phyloP scores from a whole-genome alignment of 371 early-diverging fungal genomes.

The Nematocida sp. region DNA sequence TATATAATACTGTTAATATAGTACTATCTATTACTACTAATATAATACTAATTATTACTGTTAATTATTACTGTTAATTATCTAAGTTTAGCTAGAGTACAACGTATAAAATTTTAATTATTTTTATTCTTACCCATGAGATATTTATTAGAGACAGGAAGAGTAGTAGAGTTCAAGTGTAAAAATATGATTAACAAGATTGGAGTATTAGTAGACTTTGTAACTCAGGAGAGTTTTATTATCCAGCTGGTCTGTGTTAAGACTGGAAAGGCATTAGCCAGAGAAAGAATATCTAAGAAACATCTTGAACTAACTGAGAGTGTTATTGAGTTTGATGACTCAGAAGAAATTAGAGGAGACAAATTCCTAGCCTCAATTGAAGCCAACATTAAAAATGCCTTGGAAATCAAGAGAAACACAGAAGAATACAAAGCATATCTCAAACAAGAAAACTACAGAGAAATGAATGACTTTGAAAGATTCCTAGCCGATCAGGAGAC shows the following conservation, averaged over 20 bases:
- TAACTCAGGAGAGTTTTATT: slow-evolving; percentile 27
- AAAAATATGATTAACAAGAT: slow-evolving; percentile 4
- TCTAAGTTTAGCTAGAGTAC: too few relatives aligned
- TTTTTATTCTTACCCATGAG: slow-evolving; percentile 38
- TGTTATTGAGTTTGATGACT: slow-evolving; percentile 31
- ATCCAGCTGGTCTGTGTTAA: slow-evolving; percentile 32
- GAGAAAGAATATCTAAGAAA: slow-evolving; percentile 27
- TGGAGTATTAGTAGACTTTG: slow-evolving; percentile 47
- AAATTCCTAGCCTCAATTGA: slow-evolving; percentile 27
- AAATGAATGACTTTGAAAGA: slow-evolving; percentile 51
- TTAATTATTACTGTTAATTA: too few relatives aligned
- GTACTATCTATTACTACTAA: too few relatives aligned
- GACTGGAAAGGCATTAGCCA: slow-evolving; percentile 37
- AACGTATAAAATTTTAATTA: too few relatives aligned
- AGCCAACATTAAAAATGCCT: not conserved
- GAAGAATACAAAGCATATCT: slow-evolving; percentile 3
- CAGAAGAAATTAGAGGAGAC: slow-evolving; percentile 29
- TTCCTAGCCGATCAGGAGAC: slow-evolving; percentile 42
- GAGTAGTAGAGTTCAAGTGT: slow-evolving; percentile 51
- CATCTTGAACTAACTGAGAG: slow-evolving; percentile 10
- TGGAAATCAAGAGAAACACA: not conserved
- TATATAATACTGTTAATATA: too few relatives aligned
- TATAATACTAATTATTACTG: too few relatives aligned
- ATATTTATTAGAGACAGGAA: slow-evolving; percentile 50
- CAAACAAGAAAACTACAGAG: slow-evolving; percentile 3